A percentile compares a stretch with the other conserved stretches of the same genome.
phyloP scores from a whole-genome alignment of 2,329 filamentous ascomycete species.

The Trichoderma sp. region DNA sequence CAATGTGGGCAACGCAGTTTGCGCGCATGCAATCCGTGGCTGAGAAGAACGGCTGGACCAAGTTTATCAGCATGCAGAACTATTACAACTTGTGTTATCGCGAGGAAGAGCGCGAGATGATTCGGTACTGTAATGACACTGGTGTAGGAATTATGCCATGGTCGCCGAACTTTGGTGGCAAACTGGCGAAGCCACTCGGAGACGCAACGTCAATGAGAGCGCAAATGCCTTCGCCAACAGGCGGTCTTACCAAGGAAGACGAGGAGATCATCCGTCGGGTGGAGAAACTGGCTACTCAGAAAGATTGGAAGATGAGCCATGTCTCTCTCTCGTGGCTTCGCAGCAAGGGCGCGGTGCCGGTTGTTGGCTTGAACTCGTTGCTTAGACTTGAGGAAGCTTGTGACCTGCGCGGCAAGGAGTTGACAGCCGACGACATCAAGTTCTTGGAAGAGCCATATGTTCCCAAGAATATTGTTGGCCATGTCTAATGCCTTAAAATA shows the following conservation, averaged over 20 bases:
- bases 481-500: slow-evolving; percentile 1
- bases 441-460: slow-evolving; percentile 66
- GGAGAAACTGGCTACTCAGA: slow-evolving; percentile 60
- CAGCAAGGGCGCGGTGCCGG: slow-evolving; percentile 57
- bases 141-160: slow-evolving; percentile 32
- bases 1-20: slow-evolving; percentile 51
- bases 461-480: slow-evolving; percentile 53
- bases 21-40: slow-evolving; percentile 53
- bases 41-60: slow-evolving; percentile 57
- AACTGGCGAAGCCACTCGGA: slow-evolving; percentile 24
- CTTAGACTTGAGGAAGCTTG: slow-evolving; percentile 65
- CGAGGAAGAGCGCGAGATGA: slow-evolving; percentile 57
- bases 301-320: slow-evolving; percentile 62
- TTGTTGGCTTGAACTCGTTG: slow-evolving; percentile 62
- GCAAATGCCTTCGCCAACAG: neutral
- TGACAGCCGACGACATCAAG: slow-evolving; percentile 61
- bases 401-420: slow-evolving; percentile 46
- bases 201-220: slow-evolving; percentile 2
- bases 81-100: slow-evolving; percentile 57
- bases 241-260: slow-evolving; percentile 41
- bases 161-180: slow-evolving; percentile 29
- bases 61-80: slow-evolving; percentile 62
- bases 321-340: slow-evolving; percentile 61
- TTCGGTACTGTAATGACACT: slow-evolving; percentile 35
- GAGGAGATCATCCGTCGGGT: slow-evolving; percentile 38